Conservation (phyloP, 2,329 filamentous ascomycete genomes). For the Trichophyton verrucosum region DNA sequence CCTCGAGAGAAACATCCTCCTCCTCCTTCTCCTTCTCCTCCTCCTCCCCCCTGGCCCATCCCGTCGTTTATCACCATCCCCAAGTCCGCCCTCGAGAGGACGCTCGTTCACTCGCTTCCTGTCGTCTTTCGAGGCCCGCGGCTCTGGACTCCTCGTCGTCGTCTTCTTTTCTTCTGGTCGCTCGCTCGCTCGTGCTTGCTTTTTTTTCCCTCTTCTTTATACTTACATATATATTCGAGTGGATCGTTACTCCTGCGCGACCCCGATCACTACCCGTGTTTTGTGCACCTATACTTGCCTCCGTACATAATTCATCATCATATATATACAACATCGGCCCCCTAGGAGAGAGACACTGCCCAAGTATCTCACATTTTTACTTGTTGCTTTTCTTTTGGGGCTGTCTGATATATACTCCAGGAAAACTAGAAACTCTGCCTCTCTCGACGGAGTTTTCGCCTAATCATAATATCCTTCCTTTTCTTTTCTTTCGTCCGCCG, state of each 20-base stretch:
- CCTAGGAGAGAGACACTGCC: background rate
- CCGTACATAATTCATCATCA: background rate
- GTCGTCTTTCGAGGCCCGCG: background rate
- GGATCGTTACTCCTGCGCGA: slow-evolving; percentile 5
- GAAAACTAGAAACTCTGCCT: slow-evolving; percentile 1
- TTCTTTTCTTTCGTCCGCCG: too few relatives aligned
- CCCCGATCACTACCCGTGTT: slow-evolving; percentile 1
- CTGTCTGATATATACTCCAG: background rate
- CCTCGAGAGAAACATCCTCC: background rate
- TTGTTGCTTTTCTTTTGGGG: background rate
- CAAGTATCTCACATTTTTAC: background rate
- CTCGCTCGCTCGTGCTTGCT: background rate
- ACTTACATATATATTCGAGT: background rate
- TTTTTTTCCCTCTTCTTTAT: background rate
- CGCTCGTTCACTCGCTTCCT: slow-evolving; percentile 2
- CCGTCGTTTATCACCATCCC: too few relatives aligned
- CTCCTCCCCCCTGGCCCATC: background rate
- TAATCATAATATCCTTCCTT: background rate
- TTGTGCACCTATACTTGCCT: background rate
- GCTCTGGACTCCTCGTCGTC: background rate
- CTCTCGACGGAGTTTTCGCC: slow-evolving; percentile 4
- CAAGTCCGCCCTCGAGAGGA: background rate
- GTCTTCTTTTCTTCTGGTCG: background rate
- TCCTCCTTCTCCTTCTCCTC: background rate
- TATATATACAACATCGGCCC: slow-evolving; percentile 10